These are phyloP conservation scores for Thymus mandschuricus DNA, from an alignment of 257 asterid species.

Conservation along the genomic window DNA sequence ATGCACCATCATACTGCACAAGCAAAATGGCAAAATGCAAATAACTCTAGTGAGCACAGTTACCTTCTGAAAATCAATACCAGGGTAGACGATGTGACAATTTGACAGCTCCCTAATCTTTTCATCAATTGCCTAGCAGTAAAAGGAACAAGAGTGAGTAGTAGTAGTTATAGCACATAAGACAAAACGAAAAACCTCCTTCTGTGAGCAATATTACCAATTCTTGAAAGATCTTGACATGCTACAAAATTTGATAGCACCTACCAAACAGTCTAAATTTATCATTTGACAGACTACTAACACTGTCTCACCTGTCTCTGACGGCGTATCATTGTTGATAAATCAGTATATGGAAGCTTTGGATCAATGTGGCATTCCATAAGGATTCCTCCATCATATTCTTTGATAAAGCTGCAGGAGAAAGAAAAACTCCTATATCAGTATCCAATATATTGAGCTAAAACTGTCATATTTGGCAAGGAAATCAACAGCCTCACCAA, in stretches of 20 bases:
- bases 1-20: background rate
- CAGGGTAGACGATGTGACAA: conserved; percentile 91
- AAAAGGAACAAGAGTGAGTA: conserved; percentile 23
- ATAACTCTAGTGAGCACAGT: conserved; percentile 27
- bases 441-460: conserved; percentile 8
- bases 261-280: conserved; percentile 13
- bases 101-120: conserved; percentile 96
- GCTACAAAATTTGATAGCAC: conserved; percentile 12
- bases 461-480: conserved; percentile 8
- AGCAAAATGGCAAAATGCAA: conserved; percentile 27
- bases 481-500: conserved; percentile 11
- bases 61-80: conserved; percentile 98
- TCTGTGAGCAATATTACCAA: conserved; percentile 14
- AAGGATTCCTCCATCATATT: conserved; percentile 96
- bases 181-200: background rate
- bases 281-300: conserved; percentile 19
- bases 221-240: conserved; percentile 18
- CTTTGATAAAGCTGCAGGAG: conserved; percentile 77
- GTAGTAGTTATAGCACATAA: background rate
- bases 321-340: conserved; percentile 96
- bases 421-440: conserved; percentile 21
- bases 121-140: conserved; percentile 91
- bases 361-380: conserved; percentile 99
- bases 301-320: conserved; percentile 76
- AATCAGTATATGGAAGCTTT: conserved; percentile 94